Evolutionary conservation across 2,329 filamentous ascomycete genomes (phyloP).

Genomic region (Pseudogymnoascus sp.): DNA sequence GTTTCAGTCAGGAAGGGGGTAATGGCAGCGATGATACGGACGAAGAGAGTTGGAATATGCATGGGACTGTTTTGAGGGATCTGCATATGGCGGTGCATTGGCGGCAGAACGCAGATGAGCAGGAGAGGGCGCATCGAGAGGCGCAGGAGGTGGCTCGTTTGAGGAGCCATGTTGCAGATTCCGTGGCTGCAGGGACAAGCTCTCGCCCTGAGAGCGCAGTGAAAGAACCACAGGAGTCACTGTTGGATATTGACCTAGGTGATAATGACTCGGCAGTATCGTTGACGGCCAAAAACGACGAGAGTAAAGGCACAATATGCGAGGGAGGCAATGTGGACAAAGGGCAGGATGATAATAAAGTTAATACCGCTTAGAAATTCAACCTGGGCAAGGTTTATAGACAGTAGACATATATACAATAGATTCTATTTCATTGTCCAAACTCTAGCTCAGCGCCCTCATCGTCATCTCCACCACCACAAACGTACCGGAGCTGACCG

Average conservation of each 20-base stretch:
- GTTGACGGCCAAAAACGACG: not conserved
- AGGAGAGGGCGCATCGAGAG: not conserved
- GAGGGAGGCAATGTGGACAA: not conserved
- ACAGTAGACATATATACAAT: not conserved
- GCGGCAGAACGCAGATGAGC: not conserved
- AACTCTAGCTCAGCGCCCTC: constrained; percentile 35
- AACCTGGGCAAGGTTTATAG: not conserved
- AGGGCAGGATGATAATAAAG: not conserved
- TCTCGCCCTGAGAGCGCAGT: not conserved
- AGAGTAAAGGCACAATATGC: not conserved
- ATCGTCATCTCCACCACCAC: constrained; percentile 67
- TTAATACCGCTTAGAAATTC: not conserved
- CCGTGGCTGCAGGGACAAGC: not conserved
- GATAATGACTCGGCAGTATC: not conserved
- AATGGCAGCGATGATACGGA: not conserved
- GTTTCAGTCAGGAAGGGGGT: not conserved
- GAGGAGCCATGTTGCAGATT: not conserved
- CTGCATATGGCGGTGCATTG: constrained; percentile 5
- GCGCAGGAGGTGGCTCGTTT: not conserved
- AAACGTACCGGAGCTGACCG: constrained; percentile 96
- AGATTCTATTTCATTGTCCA: not conserved
- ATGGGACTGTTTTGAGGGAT: not conserved
- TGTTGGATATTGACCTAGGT: not conserved
- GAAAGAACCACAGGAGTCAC: not conserved
- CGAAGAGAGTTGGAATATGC: not conserved